phyloP scores from a whole-genome alignment of 345 rosid genomes.

The Rhodamnia rubescens region DNA sequence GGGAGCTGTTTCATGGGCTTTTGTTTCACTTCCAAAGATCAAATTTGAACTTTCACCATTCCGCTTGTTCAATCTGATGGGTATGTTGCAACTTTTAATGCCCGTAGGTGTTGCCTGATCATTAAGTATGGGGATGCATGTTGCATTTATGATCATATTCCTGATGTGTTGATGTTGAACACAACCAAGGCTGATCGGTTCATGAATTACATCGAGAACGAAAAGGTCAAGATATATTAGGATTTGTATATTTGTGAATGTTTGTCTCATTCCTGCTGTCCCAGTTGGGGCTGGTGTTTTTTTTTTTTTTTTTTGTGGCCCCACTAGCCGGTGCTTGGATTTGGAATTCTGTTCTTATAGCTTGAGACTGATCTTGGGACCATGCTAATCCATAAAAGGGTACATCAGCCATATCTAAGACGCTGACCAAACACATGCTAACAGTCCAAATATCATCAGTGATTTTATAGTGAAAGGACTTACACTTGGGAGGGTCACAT shows the following conservation, averaged over 20 bases:
- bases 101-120: neutral
- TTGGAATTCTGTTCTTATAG: neutral
- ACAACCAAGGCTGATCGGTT: neutral
- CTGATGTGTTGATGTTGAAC: neutral
- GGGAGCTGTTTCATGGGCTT: constrained; percentile 94
- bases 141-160: neutral
- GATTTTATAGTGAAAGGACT: neutral
- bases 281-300: neutral
- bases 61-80: constrained; percentile 90
- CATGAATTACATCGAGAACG: neutral
- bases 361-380: neutral
- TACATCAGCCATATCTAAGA: neutral
- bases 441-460: neutral
- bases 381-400: neutral
- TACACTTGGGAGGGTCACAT: neutral
- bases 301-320: neutral
- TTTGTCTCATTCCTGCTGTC: neutral
- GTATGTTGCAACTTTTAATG: constrained; percentile 24
- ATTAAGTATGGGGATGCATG: neutral
- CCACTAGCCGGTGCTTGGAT: neutral
- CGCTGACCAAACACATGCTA: neutral
- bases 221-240: neutral
- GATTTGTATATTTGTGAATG: neutral
- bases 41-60: constrained; percentile 91
- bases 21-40: constrained; percentile 94